Evolutionary conservation across 768 basidiomycete genomes (phyloP).

Genomic region (Neoboletus magnificus): DNA sequence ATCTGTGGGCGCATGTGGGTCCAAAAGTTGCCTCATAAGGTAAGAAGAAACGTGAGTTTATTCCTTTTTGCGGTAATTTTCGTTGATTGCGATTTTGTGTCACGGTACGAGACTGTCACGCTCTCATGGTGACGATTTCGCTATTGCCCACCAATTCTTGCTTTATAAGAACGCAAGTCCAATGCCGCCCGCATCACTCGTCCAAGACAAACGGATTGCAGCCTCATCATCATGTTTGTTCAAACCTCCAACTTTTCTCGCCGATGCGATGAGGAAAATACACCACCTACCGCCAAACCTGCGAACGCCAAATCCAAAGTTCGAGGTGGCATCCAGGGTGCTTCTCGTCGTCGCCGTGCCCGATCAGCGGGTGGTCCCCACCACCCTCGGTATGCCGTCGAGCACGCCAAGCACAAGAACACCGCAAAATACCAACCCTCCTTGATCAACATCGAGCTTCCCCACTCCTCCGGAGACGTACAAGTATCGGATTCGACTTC

Average conservation of each 20-base stretch:
- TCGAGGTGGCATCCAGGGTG: constrained; percentile 30
- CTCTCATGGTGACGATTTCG: not conserved
- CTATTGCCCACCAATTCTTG: constrained; percentile 4
- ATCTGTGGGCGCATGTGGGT: constrained; percentile 28
- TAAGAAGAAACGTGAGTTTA: not conserved
- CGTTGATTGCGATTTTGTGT: constrained; percentile 31
- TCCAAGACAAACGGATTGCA: not conserved
- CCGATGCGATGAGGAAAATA: constrained; percentile 32
- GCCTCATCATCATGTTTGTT: constrained; percentile 24
- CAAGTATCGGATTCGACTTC: constrained; percentile 2
- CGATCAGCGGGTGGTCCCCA: constrained; percentile 29
- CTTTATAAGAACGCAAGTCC: constrained; percentile 26
- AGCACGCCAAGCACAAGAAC: constrained; percentile 39
- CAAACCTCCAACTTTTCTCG: constrained; percentile 23
- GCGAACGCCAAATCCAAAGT: constrained; percentile 15
- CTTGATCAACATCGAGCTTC: constrained; percentile 30
- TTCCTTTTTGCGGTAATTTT: constrained; percentile 22
- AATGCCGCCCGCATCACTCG: not conserved
- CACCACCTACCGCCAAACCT: constrained; percentile 22
- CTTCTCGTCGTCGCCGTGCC: constrained; percentile 40
- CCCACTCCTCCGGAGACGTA: constrained; percentile 12
- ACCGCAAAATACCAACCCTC: constrained; percentile 10
- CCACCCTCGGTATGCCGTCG: constrained; percentile 34
- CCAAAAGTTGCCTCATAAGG: constrained; percentile 26
- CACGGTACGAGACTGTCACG: constrained; percentile 30